A percentile compares a stretch with the other conserved stretches of the same genome.
phyloP scores from a whole-genome alignment of 768 basidiomycete genomes.

The Mycena kentingensis region DNA sequence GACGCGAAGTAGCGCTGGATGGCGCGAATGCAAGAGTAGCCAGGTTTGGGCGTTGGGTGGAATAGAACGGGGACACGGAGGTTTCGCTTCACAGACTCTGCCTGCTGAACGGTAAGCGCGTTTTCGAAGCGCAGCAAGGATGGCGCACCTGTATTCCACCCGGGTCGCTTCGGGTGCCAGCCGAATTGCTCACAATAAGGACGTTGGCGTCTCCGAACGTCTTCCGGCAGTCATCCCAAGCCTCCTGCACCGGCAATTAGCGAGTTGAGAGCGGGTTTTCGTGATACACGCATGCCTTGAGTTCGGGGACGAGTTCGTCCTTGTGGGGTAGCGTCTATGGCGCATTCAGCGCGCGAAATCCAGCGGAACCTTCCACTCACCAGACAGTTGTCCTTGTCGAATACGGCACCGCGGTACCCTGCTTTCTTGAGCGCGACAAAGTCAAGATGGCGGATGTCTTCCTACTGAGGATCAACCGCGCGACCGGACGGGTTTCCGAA shows the following conservation, averaged over 20 bases:
- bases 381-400: conserved; percentile 98
- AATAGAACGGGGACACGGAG: conserved; percentile 81
- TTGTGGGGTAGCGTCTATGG: conserved; percentile 76
- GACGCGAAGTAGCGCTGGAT: conserved; percentile 77
- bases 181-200: conserved; percentile 92
- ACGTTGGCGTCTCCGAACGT: conserved; percentile 80
- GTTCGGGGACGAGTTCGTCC: conserved; percentile 76
- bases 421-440: conserved; percentile 68
- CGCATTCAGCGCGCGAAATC: neutral
- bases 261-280: neutral
- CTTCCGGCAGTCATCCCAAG: conserved; percentile 73
- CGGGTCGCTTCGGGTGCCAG: conserved; percentile 76
- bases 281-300: conserved; percentile 51
- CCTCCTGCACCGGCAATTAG: conserved; percentile 44
- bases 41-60: conserved; percentile 79
- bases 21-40: conserved; percentile 69
- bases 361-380: conserved; percentile 45
- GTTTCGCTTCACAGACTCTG: conserved; percentile 80
- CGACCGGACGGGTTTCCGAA: neutral
- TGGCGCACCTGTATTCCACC: conserved; percentile 76
- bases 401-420: conserved; percentile 87
- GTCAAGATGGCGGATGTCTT: conserved; percentile 86
- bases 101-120: conserved; percentile 43
- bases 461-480: conserved; percentile 37
- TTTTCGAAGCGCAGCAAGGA: conserved; percentile 1